Evolutionary conservation across 2,329 filamentous ascomycete genomes (phyloP), one percentile per base, ranked within the genome.

Genomic region (Zymoseptoria pseudotritici): DNA sequence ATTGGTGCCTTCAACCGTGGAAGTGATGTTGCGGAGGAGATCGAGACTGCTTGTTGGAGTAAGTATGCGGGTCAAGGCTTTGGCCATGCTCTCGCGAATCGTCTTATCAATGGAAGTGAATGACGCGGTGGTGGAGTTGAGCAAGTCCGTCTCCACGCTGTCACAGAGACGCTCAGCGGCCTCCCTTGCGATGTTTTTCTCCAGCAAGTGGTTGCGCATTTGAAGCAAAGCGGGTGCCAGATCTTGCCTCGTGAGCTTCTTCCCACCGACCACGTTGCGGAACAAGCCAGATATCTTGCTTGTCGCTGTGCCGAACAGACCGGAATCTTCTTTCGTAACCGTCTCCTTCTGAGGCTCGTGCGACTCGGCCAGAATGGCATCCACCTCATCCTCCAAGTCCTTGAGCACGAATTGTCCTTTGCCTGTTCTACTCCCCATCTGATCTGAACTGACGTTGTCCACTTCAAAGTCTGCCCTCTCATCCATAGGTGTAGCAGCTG

Each of bases 111-210:
- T 73, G 53, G 66, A 71, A 74, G 97, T 93, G 73, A 97, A 99
- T 71, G 81, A 95, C 51, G 85, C 90, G 0, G 94, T 99, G 79
- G 93, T 97, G 67, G 92, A 87, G 26, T 94, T 92, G 19, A 97
- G 77, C 24, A 99, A 80, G 72, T 97, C 92, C 69, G 88, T 87
- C 74, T 97, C 89, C 6, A 99, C 93, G 56, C 91, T 91, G 63
- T 95, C 87, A 73, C 93, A 97, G 50, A 99, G 79, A 57, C 94
- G 88, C 31, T 96, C 83, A 1, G 93, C 94, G 17, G 94, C 94
- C 79, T 97, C 94, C 57, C 90, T 88, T 0, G 94, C 94, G 26
- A 99, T 92, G 70, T 99, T 99, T 80, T 99, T 99, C 77, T 88
- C 87, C 61, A 99, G 77, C 6, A 99, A 80, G 73, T 97, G 93